phyloP scores from a whole-genome alignment of 176 grass and related monocot species.

The Thalia dealbata region DNA sequence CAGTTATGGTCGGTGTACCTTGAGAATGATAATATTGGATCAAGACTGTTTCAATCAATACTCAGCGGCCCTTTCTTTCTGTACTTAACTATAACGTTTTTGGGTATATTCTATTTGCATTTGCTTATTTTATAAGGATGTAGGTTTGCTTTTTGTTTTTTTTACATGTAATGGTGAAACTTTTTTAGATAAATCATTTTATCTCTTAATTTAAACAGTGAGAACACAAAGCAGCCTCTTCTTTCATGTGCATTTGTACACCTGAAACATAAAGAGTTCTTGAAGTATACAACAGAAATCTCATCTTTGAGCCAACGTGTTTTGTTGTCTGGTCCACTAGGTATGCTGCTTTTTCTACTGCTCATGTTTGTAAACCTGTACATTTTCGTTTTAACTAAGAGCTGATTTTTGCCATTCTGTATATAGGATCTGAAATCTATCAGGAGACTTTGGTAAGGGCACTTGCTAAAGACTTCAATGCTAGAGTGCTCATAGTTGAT shows the following conservation, averaged over 20 bases:
- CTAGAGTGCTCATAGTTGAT: slow-evolving; percentile 76
- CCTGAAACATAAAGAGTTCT: slow-evolving; percentile 64
- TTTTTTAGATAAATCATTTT: slow-evolving; percentile 11
- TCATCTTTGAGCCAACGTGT: slow-evolving; percentile 79
- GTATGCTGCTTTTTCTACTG: slow-evolving; percentile 33
- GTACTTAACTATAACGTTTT: too few relatives aligned
- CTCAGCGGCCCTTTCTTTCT: background rate
- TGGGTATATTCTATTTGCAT: background rate
- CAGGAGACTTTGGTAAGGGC: slow-evolving; percentile 80
- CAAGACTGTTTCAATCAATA: background rate
- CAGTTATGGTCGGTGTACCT: too few relatives aligned
- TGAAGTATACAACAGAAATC: slow-evolving; percentile 64
- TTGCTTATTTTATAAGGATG: background rate
- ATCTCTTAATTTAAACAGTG: slow-evolving; percentile 44
- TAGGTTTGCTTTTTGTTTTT: background rate
- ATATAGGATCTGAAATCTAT: slow-evolving; percentile 88
- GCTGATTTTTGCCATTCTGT: slow-evolving; percentile 8
- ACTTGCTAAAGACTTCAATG: slow-evolving; percentile 69
- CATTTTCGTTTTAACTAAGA: background rate
- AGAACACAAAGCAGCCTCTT: slow-evolving; percentile 71
- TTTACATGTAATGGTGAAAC: background rate
- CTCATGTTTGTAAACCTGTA: background rate
- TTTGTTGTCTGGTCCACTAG: slow-evolving; percentile 82
- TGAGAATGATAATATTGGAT: background rate
- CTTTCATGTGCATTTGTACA: slow-evolving; percentile 78